Evolutionary conservation across 257 asterid species (phyloP).

Genomic region (Rauvolfia tetraphylla): DNA sequence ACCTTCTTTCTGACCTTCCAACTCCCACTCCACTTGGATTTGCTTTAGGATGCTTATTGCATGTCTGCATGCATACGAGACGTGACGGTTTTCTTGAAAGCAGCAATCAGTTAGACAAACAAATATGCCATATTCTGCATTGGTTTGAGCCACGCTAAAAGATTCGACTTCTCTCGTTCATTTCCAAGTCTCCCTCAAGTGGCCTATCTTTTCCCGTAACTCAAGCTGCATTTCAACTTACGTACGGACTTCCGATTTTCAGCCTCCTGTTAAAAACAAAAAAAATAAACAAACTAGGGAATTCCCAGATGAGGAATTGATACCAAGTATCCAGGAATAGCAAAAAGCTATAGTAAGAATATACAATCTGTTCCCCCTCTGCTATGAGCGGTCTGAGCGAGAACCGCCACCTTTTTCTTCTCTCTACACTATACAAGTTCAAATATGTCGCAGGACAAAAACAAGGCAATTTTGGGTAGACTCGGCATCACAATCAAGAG

Average conservation of each 20-base stretch:
- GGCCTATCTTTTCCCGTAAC: too few species aligned
- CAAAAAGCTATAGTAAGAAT: background rate
- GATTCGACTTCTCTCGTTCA: too few species aligned
- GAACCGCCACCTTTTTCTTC: background rate
- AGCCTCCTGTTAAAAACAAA: too few species aligned
- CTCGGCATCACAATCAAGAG: background rate
- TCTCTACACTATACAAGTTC: background rate
- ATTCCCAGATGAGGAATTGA: background rate
- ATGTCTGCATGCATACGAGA: background rate
- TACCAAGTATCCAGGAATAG: too few species aligned
- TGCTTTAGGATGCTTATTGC: background rate
- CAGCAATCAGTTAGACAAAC: too few species aligned
- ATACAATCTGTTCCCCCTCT: background rate
- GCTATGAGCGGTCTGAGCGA: background rate
- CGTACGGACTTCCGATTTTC: too few species aligned
- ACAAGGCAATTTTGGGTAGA: background rate
- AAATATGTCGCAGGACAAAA: background rate
- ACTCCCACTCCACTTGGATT: background rate
- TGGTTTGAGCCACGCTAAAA: too few species aligned
- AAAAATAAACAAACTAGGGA: background rate
- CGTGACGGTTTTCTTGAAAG: too few species aligned
- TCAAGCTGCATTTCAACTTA: too few species aligned
- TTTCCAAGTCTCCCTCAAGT: too few species aligned
- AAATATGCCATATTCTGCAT: too few species aligned
- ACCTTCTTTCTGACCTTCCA: background rate